Evolutionary conservation across 2,329 filamentous ascomycete species (phyloP).

Genomic region (Aureobasidium subglaciale): DNA sequence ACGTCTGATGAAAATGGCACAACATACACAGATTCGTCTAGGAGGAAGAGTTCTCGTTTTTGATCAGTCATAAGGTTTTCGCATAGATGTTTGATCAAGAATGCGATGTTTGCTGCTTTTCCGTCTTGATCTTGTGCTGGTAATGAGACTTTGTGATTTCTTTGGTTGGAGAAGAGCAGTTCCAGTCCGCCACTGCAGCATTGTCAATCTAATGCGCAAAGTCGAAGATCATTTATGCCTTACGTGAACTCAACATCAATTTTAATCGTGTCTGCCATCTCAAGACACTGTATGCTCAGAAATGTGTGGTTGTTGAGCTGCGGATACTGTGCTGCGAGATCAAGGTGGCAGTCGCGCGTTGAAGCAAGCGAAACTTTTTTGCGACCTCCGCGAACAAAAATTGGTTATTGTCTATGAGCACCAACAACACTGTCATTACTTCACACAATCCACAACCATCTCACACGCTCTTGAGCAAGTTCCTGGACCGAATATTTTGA

Average conservation of each 20-base stretch:
- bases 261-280: slow-evolving; percentile 11
- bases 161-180: slow-evolving; percentile 81
- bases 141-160: slow-evolving; percentile 62
- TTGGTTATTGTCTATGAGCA: not conserved
- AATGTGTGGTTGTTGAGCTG: not conserved
- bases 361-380: slow-evolving; percentile 14
- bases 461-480: no score
- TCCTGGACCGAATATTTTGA: no score
- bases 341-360: not conserved
- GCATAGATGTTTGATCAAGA: slow-evolving; percentile 72
- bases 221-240: slow-evolving; percentile 17
- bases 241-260: slow-evolving; percentile 64
- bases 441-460: no score
- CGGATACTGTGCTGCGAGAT: not conserved
- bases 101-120: slow-evolving; percentile 60
- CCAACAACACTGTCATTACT: not conserved
- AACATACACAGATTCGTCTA: slow-evolving; percentile 80
- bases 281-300: not conserved
- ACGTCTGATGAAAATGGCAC: not conserved
- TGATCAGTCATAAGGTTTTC: slow-evolving; percentile 76
- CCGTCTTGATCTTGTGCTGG: slow-evolving; percentile 57
- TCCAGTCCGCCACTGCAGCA: slow-evolving; percentile 71
- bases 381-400: slow-evolving; percentile 8
- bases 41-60: slow-evolving; percentile 80
- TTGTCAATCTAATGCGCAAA: slow-evolving; percentile 15